Evolutionary conservation across 352 stramenopile species (phyloP).

Genomic region (Globisporangium recalcitrans): DNA sequence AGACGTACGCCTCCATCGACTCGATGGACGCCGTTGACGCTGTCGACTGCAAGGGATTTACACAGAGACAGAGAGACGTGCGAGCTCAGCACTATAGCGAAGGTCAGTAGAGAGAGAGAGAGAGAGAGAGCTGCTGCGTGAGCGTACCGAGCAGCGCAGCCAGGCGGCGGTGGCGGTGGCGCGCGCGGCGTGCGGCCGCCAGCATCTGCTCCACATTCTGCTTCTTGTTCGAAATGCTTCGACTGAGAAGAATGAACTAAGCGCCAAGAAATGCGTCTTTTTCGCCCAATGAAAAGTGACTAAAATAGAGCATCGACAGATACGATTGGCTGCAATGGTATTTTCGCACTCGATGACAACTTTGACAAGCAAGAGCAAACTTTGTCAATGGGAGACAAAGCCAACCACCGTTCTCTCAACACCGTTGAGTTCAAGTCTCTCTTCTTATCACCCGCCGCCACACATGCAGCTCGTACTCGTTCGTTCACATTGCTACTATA

Average conservation of each 20-base stretch:
- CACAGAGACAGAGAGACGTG: not conserved
- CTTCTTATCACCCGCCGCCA: no score
- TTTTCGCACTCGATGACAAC: no score
- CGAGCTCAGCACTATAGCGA: not conserved
- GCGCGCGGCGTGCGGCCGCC: conserved; percentile 1
- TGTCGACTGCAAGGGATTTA: conserved; percentile 2
- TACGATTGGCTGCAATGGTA: not conserved
- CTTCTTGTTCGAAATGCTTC: not conserved
- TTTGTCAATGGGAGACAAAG: no score
- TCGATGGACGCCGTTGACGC: conserved; percentile 24
- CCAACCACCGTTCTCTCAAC: not conserved
- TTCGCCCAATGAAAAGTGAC: not conserved
- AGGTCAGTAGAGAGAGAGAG: not conserved
- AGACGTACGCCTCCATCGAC: conserved; percentile 48
- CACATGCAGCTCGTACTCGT: no score
- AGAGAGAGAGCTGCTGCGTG: not conserved
- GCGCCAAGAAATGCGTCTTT: not conserved
- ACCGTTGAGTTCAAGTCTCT: no score
- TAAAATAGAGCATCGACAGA: not conserved
- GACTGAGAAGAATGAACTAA: not conserved
- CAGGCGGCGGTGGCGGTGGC: not conserved
- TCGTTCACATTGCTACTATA: no score
- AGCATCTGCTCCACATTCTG: conserved; percentile 12
- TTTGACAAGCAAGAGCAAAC: not conserved
- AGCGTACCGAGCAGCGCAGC: conserved; percentile 9